Evolutionary conservation across 176 grass and related monocot species (phyloP), one percentile per base, ranked within the genome.

Genomic region (Urochloa ruziziensis): DNA sequence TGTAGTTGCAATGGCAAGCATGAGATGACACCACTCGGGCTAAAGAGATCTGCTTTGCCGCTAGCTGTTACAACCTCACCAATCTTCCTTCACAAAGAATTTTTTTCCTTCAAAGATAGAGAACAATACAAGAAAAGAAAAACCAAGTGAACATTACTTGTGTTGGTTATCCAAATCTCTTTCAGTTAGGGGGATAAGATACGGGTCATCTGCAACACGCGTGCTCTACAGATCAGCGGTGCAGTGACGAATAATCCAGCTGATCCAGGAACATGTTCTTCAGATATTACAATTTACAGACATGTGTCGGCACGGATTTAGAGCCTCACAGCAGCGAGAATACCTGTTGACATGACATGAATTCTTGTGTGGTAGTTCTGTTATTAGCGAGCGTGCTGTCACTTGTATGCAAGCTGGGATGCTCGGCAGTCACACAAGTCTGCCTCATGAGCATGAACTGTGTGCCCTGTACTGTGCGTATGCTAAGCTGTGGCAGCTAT

Each of bases 1-100:
- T 84, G 75, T 28, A 72, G 62, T 49, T 82, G 65, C 78, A 70
- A 72, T 86, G 88, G 79, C 83, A 77, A 82, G 75, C 88, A 90
- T 90, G 83, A 90, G 83, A 90, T 78, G 88, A 90, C 83, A 90
- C 78, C 88, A 90, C 83, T 74, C 65, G 57, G 47, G 35, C 71
- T 78, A 86, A 85, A 82, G 74, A 79, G 30, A 54, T 62, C 28
- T 79, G 19, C 44, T 79, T 47, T 79, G 74, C 35, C 44, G 73
- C 48, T 32, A 51, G 70, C 33, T 56, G 73, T 58, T 75, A 30
- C 73, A 57, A 15, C 73, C 73, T 67, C 78, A 37, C 60, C 51
- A 34, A 13, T 46, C 10, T 2, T 32, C 28, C 76, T 79, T 51
- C 29, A 9, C 19, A 40, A 40, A 40, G 37, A 40, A 40, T 40